These are phyloP conservation scores for Pinus taeda DNA, from an alignment of 75 land plant genomes.

Conservation along the genomic window DNA sequence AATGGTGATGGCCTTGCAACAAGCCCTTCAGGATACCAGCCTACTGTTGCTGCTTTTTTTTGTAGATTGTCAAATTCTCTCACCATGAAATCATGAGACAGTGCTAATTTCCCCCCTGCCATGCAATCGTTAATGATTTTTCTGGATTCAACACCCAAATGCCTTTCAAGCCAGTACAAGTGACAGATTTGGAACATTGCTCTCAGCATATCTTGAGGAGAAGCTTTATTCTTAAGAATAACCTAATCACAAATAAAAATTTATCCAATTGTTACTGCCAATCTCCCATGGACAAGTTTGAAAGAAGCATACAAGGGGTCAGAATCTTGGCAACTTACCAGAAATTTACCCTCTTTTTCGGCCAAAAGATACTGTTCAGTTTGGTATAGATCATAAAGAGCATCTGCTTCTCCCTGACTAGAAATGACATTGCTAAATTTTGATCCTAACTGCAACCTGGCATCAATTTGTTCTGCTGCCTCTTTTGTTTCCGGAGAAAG, in stretches of 20 bases:
- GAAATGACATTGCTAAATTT: slow-evolving; percentile 58
- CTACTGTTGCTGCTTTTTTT: slow-evolving; percentile 42
- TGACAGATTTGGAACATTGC: slow-evolving; percentile 81
- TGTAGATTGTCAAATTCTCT: slow-evolving; percentile 59
- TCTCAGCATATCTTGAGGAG: slow-evolving; percentile 85
- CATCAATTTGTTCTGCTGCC: slow-evolving; percentile 62
- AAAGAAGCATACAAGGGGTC: not conserved
- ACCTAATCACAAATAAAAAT: slow-evolving; percentile 40
- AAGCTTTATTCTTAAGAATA: slow-evolving; percentile 61
- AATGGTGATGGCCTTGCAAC: slow-evolving; percentile 83
- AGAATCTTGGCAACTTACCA: slow-evolving; percentile 38
- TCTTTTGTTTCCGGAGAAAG: slow-evolving; percentile 69
- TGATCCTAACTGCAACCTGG: slow-evolving; percentile 66
- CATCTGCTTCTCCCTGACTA: slow-evolving; percentile 59
- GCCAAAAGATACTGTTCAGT: slow-evolving; percentile 72
- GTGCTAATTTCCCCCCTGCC: slow-evolving; percentile 63
- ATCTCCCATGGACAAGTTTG: not conserved
- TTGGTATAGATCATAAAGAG: slow-evolving; percentile 62
- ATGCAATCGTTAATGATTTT: slow-evolving; percentile 44
- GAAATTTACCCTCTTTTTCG: slow-evolving; percentile 46
- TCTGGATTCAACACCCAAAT: slow-evolving; percentile 35
- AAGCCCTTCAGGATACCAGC: slow-evolving; percentile 85
- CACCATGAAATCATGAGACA: slow-evolving; percentile 64
- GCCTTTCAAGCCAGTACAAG: slow-evolving; percentile 64
- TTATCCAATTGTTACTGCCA: not conserved